Conservation (phyloP, 257 asterid species). For the Nicotiana undulata region DNA sequence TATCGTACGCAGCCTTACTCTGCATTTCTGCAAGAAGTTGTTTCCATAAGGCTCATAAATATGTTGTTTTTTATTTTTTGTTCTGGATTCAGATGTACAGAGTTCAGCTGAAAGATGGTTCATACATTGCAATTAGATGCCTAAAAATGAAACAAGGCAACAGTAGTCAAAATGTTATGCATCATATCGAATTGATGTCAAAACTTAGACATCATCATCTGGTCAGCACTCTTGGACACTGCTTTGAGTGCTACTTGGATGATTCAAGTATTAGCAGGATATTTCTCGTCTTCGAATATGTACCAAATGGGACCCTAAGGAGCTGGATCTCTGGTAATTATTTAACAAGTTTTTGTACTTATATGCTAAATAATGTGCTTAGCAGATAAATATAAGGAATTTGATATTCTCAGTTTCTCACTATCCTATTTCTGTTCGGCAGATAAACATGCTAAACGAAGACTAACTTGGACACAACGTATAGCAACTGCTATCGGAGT, state of each 20-base stretch:
- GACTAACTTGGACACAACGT: conserved; percentile 75
- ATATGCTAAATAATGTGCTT: neutral
- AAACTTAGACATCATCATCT: conserved; percentile 79
- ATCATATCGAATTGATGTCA: conserved; percentile 59
- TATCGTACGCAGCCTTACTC: no score
- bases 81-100: conserved; percentile 52
- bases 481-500: conserved; percentile 75
- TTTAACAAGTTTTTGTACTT: neutral
- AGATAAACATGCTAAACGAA: conserved; percentile 41
- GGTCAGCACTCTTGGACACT: conserved; percentile 84
- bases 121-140: conserved; percentile 56
- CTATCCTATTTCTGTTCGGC: conserved; percentile 11
- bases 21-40: no score
- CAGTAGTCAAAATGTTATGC: conserved; percentile 50
- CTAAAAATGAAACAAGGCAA: conserved; percentile 48
- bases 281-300: conserved; percentile 70
- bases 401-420: neutral
- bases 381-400: neutral
- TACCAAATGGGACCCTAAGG: conserved; percentile 71
- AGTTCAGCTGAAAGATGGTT: conserved; percentile 70
- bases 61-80: neutral
- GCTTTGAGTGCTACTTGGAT: conserved; percentile 75
- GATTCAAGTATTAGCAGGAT: conserved; percentile 75
- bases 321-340: conserved; percentile 76
- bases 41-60: no score